Base-by-base conservation (phyloP, 306 rosid genomes). In the Fagus crenata region DNA sequence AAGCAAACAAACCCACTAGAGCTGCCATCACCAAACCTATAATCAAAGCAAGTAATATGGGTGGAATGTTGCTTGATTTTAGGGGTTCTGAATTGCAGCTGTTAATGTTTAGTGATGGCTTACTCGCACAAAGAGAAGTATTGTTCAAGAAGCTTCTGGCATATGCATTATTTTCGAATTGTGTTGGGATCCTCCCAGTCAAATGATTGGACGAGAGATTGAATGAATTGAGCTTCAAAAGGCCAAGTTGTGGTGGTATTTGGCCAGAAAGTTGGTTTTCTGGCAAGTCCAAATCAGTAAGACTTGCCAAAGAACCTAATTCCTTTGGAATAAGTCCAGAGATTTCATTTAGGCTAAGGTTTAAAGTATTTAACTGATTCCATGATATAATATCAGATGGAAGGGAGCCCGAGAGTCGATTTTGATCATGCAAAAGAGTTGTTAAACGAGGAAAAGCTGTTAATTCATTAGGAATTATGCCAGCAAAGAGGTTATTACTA, bases 61-160 rank as follows among this genome's bases (percentile, higher is more conserved):
- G 72, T 12, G 88, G 83, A 53, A 77, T 51, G 35, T 81, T 90
- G 78, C 81, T 83, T 40, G 81, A n/a, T 8, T 56, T 73, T 69
- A 41, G 76, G 46, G 72, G n/a, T 42, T 69, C 39, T 37, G 82
- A 70, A 75, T 80, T 69, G 84, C 98, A 92, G 53, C 31, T 65
- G 15, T 58, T 69, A 74, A 89, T 63, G 58, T 82, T 86, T 65
- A 85, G 28, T 60, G 37, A 13, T 4, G 74, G 55, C 5, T 28
- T 82, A 53, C 81, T 85, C 4, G 88, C 63, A 73, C 99, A 92
- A 3, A 95, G 97, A 49, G 86, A 87, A 35, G 87, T 73, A 78
- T 95, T 92, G 87, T 89, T 65, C 88, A 89, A 84, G 87, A 95
- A 92, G 89, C 91, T 88, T 35, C 3, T 72, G 22, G 58, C n/a